Percentiles rank a stretch among this genome's conserved stretches.
Evolutionary conservation across 2,329 filamentous ascomycete species (phyloP).

Genomic region (Aspergillus intermedius): DNA sequence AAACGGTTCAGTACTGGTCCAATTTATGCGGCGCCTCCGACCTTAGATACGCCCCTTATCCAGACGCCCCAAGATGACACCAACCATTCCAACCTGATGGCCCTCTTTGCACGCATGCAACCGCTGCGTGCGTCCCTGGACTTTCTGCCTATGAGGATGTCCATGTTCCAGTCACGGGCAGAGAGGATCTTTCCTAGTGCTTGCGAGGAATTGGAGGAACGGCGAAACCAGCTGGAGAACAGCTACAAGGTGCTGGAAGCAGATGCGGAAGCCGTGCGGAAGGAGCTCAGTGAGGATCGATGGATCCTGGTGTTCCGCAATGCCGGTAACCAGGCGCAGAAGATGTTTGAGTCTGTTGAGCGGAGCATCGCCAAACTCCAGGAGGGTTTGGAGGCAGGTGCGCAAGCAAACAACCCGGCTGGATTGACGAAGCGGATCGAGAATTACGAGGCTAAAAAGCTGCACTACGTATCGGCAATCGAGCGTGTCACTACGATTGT

Average conservation of each 20-base stretch:
- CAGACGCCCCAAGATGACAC: slow-evolving; percentile 68
- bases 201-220: slow-evolving; percentile 77
- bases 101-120: slow-evolving; percentile 91
- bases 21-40: slow-evolving; percentile 48
- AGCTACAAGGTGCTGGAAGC: slow-evolving; percentile 81
- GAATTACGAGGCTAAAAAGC: slow-evolving; percentile 90
- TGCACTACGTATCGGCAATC: slow-evolving; percentile 88
- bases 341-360: slow-evolving; percentile 95
- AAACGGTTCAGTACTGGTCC: slow-evolving; percentile 63
- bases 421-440: slow-evolving; percentile 76
- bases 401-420: slow-evolving; percentile 65
- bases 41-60: slow-evolving; percentile 35
- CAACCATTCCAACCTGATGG: slow-evolving; percentile 76
- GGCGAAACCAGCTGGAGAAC: slow-evolving; percentile 67
- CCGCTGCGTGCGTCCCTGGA: slow-evolving; percentile 86
- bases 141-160: slow-evolving; percentile 90
- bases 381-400: slow-evolving; percentile 68
- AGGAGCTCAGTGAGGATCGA: slow-evolving; percentile 88
- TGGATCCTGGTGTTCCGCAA: slow-evolving; percentile 96
- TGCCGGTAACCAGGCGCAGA: slow-evolving; percentile 82
- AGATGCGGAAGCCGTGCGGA: slow-evolving; percentile 80
- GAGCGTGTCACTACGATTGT: slow-evolving; percentile 87
- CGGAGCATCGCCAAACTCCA: slow-evolving; percentile 75
- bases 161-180: slow-evolving; percentile 75
- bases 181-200: slow-evolving; percentile 78